Conservation (phyloP, 2,329 filamentous ascomycete species). For the Chaetomium strumarium region DNA sequence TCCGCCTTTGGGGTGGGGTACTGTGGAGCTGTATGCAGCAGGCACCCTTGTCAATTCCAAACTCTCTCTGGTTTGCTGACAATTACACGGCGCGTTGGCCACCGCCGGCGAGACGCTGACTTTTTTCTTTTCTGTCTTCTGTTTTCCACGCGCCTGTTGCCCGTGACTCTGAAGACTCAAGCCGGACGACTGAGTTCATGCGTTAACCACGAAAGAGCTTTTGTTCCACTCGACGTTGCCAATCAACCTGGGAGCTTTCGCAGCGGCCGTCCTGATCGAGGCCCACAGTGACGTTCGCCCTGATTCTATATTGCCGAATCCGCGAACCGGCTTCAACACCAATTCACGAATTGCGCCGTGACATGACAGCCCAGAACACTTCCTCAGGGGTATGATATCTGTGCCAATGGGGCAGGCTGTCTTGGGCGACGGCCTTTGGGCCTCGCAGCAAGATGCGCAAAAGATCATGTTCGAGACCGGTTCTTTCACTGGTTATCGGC, state of each 20-base stretch:
- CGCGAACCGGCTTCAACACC: neutral
- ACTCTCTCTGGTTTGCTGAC: neutral
- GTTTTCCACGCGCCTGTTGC: neutral
- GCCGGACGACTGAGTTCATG: too few relatives aligned
- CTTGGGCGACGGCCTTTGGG: conserved; percentile 25
- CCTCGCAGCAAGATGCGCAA: conserved; percentile 30
- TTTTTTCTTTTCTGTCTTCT: neutral
- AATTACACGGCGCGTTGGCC: conserved; percentile 4
- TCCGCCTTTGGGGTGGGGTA: neutral
- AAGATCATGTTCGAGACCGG: conserved; percentile 48
- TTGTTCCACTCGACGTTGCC: too few relatives aligned
- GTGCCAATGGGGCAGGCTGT: conserved; percentile 34
- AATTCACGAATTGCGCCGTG: conserved; percentile 6
- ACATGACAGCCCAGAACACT: conserved; percentile 18
- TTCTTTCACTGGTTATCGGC: conserved; percentile 55
- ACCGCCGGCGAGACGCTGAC: neutral
- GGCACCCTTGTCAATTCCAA: neutral
- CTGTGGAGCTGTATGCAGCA: neutral
- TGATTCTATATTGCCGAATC: neutral
- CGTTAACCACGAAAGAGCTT: too few relatives aligned
- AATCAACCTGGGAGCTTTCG: too few relatives aligned
- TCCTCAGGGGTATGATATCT: conserved; percentile 12
- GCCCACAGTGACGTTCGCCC: neutral
- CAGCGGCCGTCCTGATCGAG: neutral
- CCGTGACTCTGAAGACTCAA: too few relatives aligned